phyloP scores from a whole-genome alignment of 257 asterid genomes.

The Pogostemon cablin region DNA sequence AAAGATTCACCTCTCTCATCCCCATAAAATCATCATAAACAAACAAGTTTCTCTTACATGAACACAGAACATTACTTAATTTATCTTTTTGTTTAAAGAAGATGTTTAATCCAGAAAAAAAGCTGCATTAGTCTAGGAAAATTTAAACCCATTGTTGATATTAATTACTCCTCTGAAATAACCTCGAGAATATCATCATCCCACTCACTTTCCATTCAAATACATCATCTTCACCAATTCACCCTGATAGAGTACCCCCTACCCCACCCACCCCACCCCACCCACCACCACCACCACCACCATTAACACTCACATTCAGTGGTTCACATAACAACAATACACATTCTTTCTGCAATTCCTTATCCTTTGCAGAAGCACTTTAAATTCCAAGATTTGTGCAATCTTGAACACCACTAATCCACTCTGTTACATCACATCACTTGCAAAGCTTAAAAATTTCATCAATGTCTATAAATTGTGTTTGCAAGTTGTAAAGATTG shows the following conservation, averaged over 20 bases:
- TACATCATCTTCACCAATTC: conserved; percentile 1
- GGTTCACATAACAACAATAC: conserved; percentile 16
- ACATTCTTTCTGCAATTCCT: conserved; percentile 48
- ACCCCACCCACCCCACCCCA: conserved; percentile 40
- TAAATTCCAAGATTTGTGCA: neutral
- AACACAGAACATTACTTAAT: too few species aligned
- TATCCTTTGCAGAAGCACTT: conserved; percentile 35
- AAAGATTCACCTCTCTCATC: conserved; percentile 45
- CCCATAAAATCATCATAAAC: conserved; percentile 28
- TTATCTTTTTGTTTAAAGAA: too few species aligned
- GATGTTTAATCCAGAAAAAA: neutral
- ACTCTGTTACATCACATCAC: neutral
- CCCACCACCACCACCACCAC: neutral
- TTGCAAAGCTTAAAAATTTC: conserved; percentile 4
- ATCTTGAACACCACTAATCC: conserved; percentile 9
- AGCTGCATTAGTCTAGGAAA: conserved; percentile 36
- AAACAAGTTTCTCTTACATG: neutral
- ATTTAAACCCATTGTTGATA: conserved; percentile 46
- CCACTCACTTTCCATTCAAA: conserved; percentile 35
- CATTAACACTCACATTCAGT: conserved; percentile 13
- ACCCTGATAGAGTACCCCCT: too few species aligned
- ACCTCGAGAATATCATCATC: conserved; percentile 50
- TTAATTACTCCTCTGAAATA: conserved; percentile 29
- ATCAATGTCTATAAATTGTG: neutral
- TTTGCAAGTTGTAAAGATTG: conserved; percentile 40